A percentile compares a stretch with the other conserved stretches of the same genome.
Evolutionary conservation across 176 grass and related monocot species (phyloP).

Genomic region (Ampelocalamus luodianensis): DNA sequence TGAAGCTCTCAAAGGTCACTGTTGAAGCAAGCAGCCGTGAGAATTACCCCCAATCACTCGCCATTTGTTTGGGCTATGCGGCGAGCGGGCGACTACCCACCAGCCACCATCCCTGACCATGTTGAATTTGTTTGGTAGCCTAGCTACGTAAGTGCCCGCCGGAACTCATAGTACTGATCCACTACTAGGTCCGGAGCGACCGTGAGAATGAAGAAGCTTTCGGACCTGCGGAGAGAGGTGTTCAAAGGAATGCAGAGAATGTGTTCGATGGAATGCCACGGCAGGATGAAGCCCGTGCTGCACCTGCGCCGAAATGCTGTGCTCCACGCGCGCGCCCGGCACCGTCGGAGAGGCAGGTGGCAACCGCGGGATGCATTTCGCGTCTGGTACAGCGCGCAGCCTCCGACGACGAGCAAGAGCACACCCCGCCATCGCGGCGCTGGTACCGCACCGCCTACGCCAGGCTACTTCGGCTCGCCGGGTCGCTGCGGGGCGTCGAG

Average conservation of each 20-base stretch:
- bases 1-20: too few relatives aligned
- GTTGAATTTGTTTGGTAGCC: too few relatives aligned
- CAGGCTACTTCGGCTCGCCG: slow-evolving; percentile 63
- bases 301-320: background rate
- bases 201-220: too few relatives aligned
- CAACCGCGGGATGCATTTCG: slow-evolving; percentile 42
- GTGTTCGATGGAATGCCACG: slow-evolving; percentile 63
- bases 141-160: too few relatives aligned
- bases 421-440: slow-evolving; percentile 36
- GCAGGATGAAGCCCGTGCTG: background rate
- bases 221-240: too few relatives aligned
- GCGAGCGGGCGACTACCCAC: too few relatives aligned
- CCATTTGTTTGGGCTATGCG: too few relatives aligned
- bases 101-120: too few relatives aligned
- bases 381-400: slow-evolving; percentile 20
- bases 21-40: too few relatives aligned
- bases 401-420: slow-evolving; percentile 35
- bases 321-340: background rate
- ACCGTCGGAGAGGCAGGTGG: background rate
- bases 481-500: slow-evolving; percentile 48
- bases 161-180: too few relatives aligned
- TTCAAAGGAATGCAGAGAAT: background rate
- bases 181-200: too few relatives aligned
- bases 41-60: too few relatives aligned
- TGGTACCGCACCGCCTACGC: slow-evolving; percentile 75